Evolutionary conservation across 108 stramenopile species (phyloP), one percentile per base, ranked within the genome.

Genomic region (Seminavis robusta): DNA sequence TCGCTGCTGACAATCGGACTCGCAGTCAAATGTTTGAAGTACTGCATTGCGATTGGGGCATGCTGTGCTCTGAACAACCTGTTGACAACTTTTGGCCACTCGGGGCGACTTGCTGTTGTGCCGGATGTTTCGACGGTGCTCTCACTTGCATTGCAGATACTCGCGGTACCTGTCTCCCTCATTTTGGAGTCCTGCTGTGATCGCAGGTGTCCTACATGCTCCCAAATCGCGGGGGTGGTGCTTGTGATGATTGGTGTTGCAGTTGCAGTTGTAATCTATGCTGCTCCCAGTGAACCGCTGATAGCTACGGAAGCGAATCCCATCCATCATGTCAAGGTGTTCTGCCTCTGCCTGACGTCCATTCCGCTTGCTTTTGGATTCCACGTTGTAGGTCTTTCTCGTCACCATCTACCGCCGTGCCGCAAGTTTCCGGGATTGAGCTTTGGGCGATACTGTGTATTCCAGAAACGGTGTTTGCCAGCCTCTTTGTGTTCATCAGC

Each of bases 41-140:
- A 43, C 15, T 10, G 42, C 23, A 5, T 43, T 6, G 42, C 20
- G 4, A 43, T 43, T 43, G 42, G 42, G 17, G 9, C 15, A 6
- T 43, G 42, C 23, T 43, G 17, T 43, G 42, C 42, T 21, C 5
- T 43, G 42, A 16, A 43, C 42, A 43, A 43, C 23, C 42, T 43
- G 6, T 43, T 43, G 42, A 4, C n/a, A 5, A 21, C 17, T 43
- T 43, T 43, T 43, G 42, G 42, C 42, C 17, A 43, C 6, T 43
- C 42, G 42, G 42, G 42, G 15, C 6, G 42, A 11, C 42, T 21
- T 4, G 42, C 23, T 5, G 42, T 16, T 5, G 15, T 43, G 4
- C 42, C 42, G 4, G 42, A 43, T 43, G 42, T 43, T 6, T 43
- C 42, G 6, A 43, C 42, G 9, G 42, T 43, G 6, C 15, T 43